Evolutionary conservation across 345 rosid species (phyloP).

Genomic region (Eucalyptus curtisii): DNA sequence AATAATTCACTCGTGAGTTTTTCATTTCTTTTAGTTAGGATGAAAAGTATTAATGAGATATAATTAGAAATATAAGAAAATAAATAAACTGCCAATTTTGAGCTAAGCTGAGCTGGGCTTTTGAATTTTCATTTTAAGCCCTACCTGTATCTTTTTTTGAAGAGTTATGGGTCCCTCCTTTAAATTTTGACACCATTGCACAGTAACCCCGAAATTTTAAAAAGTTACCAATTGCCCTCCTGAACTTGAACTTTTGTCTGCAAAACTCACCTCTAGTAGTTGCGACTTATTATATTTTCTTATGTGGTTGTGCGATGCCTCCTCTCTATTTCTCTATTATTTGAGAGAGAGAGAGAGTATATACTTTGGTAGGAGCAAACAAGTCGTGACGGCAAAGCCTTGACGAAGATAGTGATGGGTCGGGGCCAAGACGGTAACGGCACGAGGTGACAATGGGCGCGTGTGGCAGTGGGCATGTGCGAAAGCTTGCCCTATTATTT

Average conservation of each 20-base stretch:
- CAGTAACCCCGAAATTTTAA: background rate
- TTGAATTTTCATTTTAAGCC: background rate
- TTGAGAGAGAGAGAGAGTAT: no score
- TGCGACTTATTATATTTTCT: no score
- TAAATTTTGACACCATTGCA: background rate
- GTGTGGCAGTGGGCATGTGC: no score
- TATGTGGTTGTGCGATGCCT: no score
- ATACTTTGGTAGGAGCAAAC: no score
- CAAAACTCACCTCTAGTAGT: no score
- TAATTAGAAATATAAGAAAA: background rate
- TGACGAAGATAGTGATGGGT: no score
- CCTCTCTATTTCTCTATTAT: no score
- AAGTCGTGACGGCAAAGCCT: no score
- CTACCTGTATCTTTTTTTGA: background rate
- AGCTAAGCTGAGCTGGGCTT: background rate
- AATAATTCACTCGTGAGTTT: background rate
- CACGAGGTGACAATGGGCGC: no score
- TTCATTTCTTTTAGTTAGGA: background rate
- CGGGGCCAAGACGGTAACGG: no score
- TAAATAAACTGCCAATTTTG: background rate
- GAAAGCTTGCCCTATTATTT: background rate
- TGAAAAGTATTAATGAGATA: background rate
- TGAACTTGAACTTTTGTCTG: no score
- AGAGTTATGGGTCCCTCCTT: background rate
- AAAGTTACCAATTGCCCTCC: background rate